phyloP scores from a whole-genome alignment of 1,284 basidiomycete genomes.

The Vanrija sp. region DNA sequence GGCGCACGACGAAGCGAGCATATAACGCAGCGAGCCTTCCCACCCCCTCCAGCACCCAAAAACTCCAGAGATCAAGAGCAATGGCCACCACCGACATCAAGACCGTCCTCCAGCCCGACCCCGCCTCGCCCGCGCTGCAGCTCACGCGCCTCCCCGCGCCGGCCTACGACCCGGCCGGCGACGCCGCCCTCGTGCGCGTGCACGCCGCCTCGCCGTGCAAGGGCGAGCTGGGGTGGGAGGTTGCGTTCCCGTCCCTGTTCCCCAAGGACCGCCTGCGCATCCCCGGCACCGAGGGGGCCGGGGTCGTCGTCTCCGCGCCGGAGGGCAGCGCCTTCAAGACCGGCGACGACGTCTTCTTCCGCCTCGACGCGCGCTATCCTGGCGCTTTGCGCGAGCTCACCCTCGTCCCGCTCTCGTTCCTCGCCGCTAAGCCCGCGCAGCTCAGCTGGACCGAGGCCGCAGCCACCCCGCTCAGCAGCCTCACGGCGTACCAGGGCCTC shows the following conservation, averaged over 20 bases:
- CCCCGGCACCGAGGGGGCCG: constrained; percentile 17
- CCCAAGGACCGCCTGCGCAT: background rate
- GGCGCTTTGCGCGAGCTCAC: constrained; percentile 8
- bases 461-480: constrained; percentile 9
- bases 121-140: background rate
- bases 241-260: background rate
- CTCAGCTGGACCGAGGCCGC: constrained; percentile 11
- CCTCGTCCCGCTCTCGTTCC: constrained; percentile 3
- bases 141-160: constrained; percentile 2
- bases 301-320: constrained; percentile 2
- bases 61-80: no score
- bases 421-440: constrained; percentile 7
- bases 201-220: constrained; percentile 9
- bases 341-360: constrained; percentile 14
- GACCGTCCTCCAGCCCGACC: constrained; percentile 10
- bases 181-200: constrained; percentile 3
- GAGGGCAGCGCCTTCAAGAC: background rate
- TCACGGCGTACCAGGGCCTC: constrained; percentile 15
- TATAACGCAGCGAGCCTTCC: no score
- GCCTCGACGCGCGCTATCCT: constrained; percentile 9
- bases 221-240: constrained; percentile 10
- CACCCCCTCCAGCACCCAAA: no score
- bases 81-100: background rate
- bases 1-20: no score
- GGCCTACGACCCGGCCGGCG: background rate